Conservation (phyloP, 169 alveolate genomes). For the Prorocentrum cordatum region DNA sequence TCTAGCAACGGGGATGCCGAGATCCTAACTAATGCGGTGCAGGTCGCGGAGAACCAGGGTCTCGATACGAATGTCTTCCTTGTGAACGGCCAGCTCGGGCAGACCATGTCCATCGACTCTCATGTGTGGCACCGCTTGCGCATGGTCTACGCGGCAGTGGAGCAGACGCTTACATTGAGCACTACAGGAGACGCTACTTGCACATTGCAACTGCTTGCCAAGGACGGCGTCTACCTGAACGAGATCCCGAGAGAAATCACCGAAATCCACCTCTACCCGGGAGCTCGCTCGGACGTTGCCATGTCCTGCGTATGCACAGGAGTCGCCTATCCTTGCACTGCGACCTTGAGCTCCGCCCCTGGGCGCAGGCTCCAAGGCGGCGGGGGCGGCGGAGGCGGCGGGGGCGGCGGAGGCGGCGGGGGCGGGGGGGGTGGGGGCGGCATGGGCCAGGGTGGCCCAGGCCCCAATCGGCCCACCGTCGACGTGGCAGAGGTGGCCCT, state of each 20-base stretch:
- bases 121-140: not conserved
- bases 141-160: not conserved
- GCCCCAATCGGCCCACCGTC: not conserved
- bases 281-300: not conserved
- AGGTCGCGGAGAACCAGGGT: not conserved
- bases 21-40: not conserved
- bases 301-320: not conserved
- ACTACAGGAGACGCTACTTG: not conserved
- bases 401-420: not conserved
- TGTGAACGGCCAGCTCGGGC: not conserved
- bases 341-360: not conserved
- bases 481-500: not conserved
- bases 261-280: not conserved
- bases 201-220: not conserved
- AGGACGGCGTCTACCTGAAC: not conserved
- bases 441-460: not conserved
- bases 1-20: too few relatives aligned
- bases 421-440: not conserved
- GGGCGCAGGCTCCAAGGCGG: not conserved
- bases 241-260: not conserved
- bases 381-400: not conserved
- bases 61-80: not conserved
- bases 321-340: not conserved
- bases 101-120: not conserved
- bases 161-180: not conserved